Evolutionary conservation across 129 eudicot species (phyloP).

Genomic region (Tagetes patula): DNA sequence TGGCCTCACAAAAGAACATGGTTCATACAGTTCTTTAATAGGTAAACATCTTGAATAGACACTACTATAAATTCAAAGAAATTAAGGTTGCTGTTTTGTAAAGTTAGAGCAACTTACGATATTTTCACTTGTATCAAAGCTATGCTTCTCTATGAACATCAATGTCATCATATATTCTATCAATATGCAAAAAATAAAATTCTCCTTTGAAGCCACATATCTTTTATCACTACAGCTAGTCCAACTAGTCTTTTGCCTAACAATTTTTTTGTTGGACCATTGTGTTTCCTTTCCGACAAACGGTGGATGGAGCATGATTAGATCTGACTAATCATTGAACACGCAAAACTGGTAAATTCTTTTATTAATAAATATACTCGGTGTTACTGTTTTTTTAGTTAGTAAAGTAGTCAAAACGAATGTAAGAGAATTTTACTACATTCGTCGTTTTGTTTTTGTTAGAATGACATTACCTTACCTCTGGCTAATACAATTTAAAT

Average conservation of each 20-base stretch:
- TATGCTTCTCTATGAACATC: slow-evolving; percentile 27
- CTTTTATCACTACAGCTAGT: slow-evolving; percentile 36
- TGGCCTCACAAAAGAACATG: no score
- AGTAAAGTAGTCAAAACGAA: background rate
- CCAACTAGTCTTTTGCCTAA: slow-evolving; percentile 15
- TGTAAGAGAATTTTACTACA: no score
- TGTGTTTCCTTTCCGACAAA: slow-evolving; percentile 3
- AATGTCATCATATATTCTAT: slow-evolving; percentile 34
- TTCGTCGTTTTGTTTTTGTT: background rate
- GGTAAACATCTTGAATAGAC: no score
- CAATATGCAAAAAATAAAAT: slow-evolving; percentile 14
- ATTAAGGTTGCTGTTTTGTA: no score
- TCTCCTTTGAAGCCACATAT: slow-evolving; percentile 36
- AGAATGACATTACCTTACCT: background rate
- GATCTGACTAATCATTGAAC: slow-evolving; percentile 1
- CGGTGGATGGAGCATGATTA: background rate
- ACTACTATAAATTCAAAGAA: no score
- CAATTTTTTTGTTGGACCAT: slow-evolving; percentile 23
- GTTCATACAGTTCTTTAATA: no score
- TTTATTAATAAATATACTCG: background rate
- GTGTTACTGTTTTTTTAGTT: background rate
- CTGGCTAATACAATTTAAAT: background rate
- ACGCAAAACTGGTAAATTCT: background rate
- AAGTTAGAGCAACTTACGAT: background rate
- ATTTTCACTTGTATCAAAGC: slow-evolving; percentile 5